Conservation (phyloP, 306 rosid genomes). For the Vicia faba region DNA sequence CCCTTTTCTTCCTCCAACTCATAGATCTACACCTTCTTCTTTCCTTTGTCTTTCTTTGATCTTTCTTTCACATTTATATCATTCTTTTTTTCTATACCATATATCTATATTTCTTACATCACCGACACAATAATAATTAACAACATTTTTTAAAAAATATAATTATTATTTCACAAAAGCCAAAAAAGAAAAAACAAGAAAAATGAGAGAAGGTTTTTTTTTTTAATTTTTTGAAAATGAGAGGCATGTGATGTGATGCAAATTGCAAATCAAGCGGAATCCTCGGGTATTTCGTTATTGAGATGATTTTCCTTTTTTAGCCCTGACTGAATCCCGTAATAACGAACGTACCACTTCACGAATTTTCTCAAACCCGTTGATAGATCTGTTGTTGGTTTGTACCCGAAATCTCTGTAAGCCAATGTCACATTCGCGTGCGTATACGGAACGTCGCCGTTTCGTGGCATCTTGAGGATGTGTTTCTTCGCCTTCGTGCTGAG, state of each 20-base stretch:
- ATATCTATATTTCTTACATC: slow-evolving; percentile 55
- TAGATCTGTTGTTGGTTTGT: slow-evolving; percentile 74
- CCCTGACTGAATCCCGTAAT: slow-evolving; percentile 75
- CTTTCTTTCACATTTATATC: slow-evolving; percentile 39
- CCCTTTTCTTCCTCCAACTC: slow-evolving; percentile 20
- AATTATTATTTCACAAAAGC: slow-evolving; percentile 28
- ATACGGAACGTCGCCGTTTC: slow-evolving; percentile 89
- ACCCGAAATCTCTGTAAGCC: slow-evolving; percentile 69
- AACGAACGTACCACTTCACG: slow-evolving; percentile 84
- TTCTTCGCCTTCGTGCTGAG: slow-evolving; percentile 64
- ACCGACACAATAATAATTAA: slow-evolving; percentile 35
- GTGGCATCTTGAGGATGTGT: slow-evolving; percentile 76
- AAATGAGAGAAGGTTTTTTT: background rate
- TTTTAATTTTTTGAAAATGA: background rate
- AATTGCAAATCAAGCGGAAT: slow-evolving; percentile 60
- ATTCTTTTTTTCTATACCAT: slow-evolving; percentile 43
- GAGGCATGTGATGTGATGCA: background rate
- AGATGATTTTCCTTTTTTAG: slow-evolving; percentile 51
- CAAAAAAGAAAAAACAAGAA: slow-evolving; percentile 12
- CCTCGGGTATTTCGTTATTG: slow-evolving; percentile 45
- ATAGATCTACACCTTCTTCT: slow-evolving; percentile 44
- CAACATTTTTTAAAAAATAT: background rate
- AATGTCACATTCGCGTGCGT: slow-evolving; percentile 86
- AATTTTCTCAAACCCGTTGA: slow-evolving; percentile 77
- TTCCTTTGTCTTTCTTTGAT: slow-evolving; percentile 28